These are phyloP conservation scores for Irpex lacteus DNA, from an alignment of 1,284 basidiomycete species.

Conservation along the genomic window DNA sequence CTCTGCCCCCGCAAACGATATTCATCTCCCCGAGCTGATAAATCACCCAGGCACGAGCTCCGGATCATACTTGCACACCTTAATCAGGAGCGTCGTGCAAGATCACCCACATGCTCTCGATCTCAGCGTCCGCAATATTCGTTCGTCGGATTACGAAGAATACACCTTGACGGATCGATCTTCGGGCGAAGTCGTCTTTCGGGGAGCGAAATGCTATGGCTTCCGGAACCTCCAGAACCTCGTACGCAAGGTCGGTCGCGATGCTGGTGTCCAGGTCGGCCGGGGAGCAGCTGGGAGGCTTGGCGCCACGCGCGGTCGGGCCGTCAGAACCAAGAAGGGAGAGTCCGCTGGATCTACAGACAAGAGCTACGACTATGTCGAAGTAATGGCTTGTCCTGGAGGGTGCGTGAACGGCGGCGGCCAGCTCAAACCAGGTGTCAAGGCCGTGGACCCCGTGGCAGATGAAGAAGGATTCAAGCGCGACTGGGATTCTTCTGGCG, in stretches of 20 bases:
- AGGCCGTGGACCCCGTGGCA: constrained; percentile 20
- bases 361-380: constrained; percentile 88
- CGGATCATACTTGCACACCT: constrained; percentile 88
- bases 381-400: constrained; percentile 99
- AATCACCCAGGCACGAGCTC: constrained; percentile 84
- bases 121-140: constrained; percentile 59
- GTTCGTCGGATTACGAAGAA: constrained; percentile 66
- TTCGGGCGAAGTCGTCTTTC: constrained; percentile 72
- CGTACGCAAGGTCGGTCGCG: constrained; percentile 88
- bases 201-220: constrained; percentile 94
- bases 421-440: constrained; percentile 67
- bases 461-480: constrained; percentile 64
- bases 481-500: constrained; percentile 54
- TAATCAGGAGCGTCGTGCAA: constrained; percentile 50
- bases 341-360: constrained; percentile 31
- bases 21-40: constrained; percentile 67
- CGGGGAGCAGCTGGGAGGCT: constrained; percentile 64
- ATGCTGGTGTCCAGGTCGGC: constrained; percentile 73
- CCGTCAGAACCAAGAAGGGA: constrained; percentile 29
- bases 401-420: constrained; percentile 99
- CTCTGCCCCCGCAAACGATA: constrained; percentile 5
- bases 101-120: constrained; percentile 31
- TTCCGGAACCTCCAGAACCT: constrained; percentile 98
- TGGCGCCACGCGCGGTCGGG: constrained; percentile 33
- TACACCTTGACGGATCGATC: constrained; percentile 48